phyloP scores from a whole-genome alignment of 2,329 filamentous ascomycete species.

The Xylariaceae sp. region DNA sequence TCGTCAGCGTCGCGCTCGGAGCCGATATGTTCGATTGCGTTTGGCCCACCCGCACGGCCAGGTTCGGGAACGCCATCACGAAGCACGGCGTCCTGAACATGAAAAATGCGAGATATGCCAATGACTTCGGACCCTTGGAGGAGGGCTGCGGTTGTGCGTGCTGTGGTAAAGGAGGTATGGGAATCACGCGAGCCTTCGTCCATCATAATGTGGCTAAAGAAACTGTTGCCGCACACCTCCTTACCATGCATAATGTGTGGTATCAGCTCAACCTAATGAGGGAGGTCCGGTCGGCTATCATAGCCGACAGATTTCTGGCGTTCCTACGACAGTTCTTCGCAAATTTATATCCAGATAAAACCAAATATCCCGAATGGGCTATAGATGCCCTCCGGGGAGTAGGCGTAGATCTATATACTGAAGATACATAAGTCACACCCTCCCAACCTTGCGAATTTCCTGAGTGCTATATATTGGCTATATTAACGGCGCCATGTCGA shows the following conservation, averaged over 20 bases:
- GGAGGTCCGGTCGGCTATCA: slow-evolving; percentile 72
- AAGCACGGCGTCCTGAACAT: slow-evolving; percentile 81
- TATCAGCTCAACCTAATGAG: slow-evolving; percentile 88
- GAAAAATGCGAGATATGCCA: slow-evolving; percentile 71
- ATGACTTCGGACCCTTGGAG: slow-evolving; percentile 84
- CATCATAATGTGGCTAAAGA: slow-evolving; percentile 93
- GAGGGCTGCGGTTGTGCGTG: slow-evolving; percentile 78
- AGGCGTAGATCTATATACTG: slow-evolving; percentile 70
- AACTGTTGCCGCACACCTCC: slow-evolving; percentile 80
- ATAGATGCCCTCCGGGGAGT: slow-evolving; percentile 77
- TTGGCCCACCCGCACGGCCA: slow-evolving; percentile 94
- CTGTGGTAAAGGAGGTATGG: slow-evolving; percentile 77
- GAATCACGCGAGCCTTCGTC: slow-evolving; percentile 84
- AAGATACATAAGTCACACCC: slow-evolving; percentile 24
- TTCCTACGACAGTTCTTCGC: slow-evolving; percentile 81
- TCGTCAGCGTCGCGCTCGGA: slow-evolving; percentile 90
- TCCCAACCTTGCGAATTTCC: too few species aligned
- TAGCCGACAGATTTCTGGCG: slow-evolving; percentile 77
- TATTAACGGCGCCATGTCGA: too few species aligned
- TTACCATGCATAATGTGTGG: slow-evolving; percentile 96
- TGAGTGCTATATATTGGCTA: too few species aligned
- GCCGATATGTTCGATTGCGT: slow-evolving; percentile 99
- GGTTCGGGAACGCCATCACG: slow-evolving; percentile 94
- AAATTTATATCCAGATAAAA: slow-evolving; percentile 67
- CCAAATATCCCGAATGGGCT: slow-evolving; percentile 79